Conservation (phyloP, 2,329 filamentous ascomycete genomes). For the Colletotrichum filicis region DNA sequence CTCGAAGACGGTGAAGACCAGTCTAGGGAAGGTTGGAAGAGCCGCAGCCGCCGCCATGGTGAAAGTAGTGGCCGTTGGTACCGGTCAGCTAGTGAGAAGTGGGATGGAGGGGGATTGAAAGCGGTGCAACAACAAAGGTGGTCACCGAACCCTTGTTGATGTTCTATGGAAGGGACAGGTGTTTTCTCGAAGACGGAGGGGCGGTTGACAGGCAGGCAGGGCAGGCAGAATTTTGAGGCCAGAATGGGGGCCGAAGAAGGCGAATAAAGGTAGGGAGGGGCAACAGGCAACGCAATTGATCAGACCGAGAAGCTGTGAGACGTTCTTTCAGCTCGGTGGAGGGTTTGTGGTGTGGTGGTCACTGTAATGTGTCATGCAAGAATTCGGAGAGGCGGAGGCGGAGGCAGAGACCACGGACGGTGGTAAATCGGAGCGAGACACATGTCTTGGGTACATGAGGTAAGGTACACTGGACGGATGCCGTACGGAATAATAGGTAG, state of each 20-base stretch:
- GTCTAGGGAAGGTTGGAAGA: conserved; percentile 71
- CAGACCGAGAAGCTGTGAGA: neutral
- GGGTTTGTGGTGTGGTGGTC: neutral
- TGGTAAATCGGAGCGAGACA: neutral
- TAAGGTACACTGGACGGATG: neutral
- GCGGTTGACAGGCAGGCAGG: neutral
- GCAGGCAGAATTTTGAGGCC: neutral
- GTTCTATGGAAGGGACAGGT: neutral
- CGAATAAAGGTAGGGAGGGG: neutral
- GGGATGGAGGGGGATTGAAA: neutral
- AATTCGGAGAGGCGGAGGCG: neutral
- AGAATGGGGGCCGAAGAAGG: neutral
- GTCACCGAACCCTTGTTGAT: neutral
- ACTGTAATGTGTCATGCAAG: neutral
- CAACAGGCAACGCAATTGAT: neutral
- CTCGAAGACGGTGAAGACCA: conserved; percentile 76
- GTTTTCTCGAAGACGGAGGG: neutral
- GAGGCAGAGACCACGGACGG: neutral
- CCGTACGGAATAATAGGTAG: neutral
- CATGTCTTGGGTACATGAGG: neutral
- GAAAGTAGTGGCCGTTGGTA: neutral
- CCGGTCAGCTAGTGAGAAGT: neutral
- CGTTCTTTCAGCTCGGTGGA: neutral
- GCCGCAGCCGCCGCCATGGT: conserved; percentile 64
- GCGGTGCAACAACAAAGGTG: neutral